Evolutionary conservation across 169 alveolate genomes (phyloP).

Genomic region (Cyclospora cayetanensis): DNA sequence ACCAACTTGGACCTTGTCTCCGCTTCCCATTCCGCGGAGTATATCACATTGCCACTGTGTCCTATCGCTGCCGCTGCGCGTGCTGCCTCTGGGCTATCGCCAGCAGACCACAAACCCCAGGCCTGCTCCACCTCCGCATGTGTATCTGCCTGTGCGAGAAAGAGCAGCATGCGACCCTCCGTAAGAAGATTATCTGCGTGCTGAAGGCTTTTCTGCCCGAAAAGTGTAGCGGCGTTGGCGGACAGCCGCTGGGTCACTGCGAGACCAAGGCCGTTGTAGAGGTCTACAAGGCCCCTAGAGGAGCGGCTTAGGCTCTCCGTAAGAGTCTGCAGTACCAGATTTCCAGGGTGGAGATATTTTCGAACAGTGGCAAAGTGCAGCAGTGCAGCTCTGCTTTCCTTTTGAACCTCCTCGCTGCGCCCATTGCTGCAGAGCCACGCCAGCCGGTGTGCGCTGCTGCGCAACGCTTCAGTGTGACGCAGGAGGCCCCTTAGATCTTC

Average conservation of each 20-base stretch:
- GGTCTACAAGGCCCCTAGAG: not conserved
- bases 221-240: slow-evolving; percentile 30
- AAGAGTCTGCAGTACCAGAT: not conserved
- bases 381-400: slow-evolving; percentile 8
- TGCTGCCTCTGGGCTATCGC: not conserved
- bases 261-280: slow-evolving; percentile 39
- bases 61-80: no score
- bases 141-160: slow-evolving; percentile 20
- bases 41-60: not conserved
- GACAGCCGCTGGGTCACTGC: slow-evolving; percentile 26
- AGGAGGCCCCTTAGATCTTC: not conserved
- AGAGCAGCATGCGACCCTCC: slow-evolving; percentile 32
- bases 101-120: slow-evolving; percentile 20
- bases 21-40: not conserved
- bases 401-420: not conserved
- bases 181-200: slow-evolving; percentile 32
- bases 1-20: slow-evolving; percentile 21
- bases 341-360: slow-evolving; percentile 32
- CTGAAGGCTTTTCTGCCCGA: slow-evolving; percentile 31
- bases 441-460: not conserved
- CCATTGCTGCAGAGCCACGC: not conserved
- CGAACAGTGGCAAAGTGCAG: slow-evolving; percentile 11
- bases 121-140: slow-evolving; percentile 26
- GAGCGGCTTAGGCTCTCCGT: slow-evolving; percentile 23
- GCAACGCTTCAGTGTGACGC: not conserved